Conservation (phyloP, 352 stramenopile species). For the Phytophthora tentaculata region DNA sequence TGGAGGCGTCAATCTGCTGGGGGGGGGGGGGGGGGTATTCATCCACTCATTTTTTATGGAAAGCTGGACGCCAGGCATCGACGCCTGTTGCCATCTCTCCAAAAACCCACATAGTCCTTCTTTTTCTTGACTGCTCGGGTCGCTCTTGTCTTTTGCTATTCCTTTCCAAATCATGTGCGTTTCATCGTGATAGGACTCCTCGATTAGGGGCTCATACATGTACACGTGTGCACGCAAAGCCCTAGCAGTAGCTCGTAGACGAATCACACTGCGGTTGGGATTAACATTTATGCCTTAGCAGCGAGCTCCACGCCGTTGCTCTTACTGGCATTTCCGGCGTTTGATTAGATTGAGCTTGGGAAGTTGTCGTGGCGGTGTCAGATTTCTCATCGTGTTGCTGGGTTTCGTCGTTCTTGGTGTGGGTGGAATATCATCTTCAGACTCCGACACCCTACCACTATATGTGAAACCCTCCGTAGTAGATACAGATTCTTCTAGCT, state of each 20-base stretch:
- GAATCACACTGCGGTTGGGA: neutral
- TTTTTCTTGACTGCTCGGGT: no score
- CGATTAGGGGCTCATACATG: slow-evolving; percentile 21
- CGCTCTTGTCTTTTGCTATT: neutral
- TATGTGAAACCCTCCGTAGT: no score
- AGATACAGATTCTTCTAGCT: no score
- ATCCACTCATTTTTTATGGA: no score
- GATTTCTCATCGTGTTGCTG: neutral
- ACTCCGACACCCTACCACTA: no score
- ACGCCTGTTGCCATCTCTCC: no score
- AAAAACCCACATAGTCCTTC: neutral
- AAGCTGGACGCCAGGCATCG: neutral
- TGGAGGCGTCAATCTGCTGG: neutral
- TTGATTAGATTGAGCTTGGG: neutral
- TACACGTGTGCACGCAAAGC: neutral
- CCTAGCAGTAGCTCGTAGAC: neutral
- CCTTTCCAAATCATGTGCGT: neutral
- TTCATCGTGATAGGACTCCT: neutral
- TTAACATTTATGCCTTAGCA: neutral
- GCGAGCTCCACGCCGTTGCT: neutral
- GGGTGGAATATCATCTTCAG: no score
- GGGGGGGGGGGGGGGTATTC: neutral
- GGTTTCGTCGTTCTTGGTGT: no score
- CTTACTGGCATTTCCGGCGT: neutral
- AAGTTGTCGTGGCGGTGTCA: neutral